A percentile compares a stretch with the other conserved stretches of the same genome.
Evolutionary conservation across 495 filamentous ascomycete genomes (phyloP).

Genomic region (Penicillium paradoxum): DNA sequence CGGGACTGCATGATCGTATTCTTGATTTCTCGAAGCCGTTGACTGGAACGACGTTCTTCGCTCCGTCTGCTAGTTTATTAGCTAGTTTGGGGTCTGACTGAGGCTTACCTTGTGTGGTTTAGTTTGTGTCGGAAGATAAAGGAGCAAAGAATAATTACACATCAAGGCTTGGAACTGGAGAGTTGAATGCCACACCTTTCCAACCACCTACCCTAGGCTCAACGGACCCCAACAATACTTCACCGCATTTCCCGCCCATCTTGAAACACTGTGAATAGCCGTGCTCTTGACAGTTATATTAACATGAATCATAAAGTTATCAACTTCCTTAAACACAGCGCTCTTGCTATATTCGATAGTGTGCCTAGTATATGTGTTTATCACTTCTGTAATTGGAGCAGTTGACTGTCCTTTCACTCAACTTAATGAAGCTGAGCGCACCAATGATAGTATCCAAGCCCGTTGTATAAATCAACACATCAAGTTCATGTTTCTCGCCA

Average conservation of each 20-base stretch:
- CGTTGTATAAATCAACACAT: conserved; percentile 36
- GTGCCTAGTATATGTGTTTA: conserved; percentile 19
- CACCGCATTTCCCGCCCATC: conserved; percentile 21
- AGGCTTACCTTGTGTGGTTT: neutral
- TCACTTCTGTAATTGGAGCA: conserved; percentile 12
- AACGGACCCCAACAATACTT: conserved; percentile 20
- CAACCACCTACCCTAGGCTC: conserved; percentile 15
- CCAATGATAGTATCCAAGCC: conserved; percentile 35
- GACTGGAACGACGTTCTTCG: conserved; percentile 52
- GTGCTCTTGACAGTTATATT: conserved; percentile 31
- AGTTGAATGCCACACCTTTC: conserved; percentile 12
- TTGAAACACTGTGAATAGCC: conserved; percentile 24
- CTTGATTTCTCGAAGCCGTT: conserved; percentile 51
- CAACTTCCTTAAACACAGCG: conserved; percentile 15
- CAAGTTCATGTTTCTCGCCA: conserved; percentile 32
- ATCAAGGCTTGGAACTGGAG: neutral
- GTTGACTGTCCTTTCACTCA: conserved; percentile 27
- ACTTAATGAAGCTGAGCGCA: conserved; percentile 25
- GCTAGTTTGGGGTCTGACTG: conserved; percentile 28
- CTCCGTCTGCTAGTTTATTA: conserved; percentile 43
- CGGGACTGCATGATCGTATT: conserved; percentile 51
- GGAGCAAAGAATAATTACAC: neutral
- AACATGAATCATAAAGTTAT: conserved; percentile 35
- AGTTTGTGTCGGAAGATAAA: neutral
- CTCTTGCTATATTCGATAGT: conserved; percentile 18